Percentiles rank a stretch among this genome's conserved stretches.
These are phyloP conservation scores for Cladosporium sp. DNA, from an alignment of 2,329 filamentous ascomycete genomes.

Conservation along the genomic window DNA sequence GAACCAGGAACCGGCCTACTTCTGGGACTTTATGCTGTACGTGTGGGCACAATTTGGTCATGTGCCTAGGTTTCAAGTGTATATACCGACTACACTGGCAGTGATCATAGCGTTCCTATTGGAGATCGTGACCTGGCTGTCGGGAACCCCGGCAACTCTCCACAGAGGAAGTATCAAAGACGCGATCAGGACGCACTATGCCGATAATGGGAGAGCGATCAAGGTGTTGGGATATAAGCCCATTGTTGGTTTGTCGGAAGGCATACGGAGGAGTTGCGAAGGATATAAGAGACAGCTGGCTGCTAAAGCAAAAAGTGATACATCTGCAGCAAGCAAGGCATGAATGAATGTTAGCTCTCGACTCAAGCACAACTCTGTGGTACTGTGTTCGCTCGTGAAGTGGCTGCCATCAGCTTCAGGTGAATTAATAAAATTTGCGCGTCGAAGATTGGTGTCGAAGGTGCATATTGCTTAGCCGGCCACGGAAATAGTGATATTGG, in stretches of 20 bases:
- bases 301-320: background rate
- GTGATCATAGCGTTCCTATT: slow-evolving; percentile 44
- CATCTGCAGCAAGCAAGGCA: too few relatives aligned
- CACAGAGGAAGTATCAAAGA: slow-evolving; percentile 54
- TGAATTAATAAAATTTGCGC: too few relatives aligned
- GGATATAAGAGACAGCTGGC: slow-evolving; percentile 19
- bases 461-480: too few relatives aligned
- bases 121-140: slow-evolving; percentile 47
- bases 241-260: slow-evolving; percentile 48
- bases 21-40: slow-evolving; percentile 81
- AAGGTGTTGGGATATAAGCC: slow-evolving; percentile 51
- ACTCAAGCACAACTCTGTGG: too few relatives aligned
- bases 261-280: slow-evolving; percentile 46
- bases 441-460: too few relatives aligned
- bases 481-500: too few relatives aligned
- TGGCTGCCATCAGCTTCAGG: too few relatives aligned
- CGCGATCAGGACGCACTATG: slow-evolving; percentile 51
- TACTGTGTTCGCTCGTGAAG: too few relatives aligned
- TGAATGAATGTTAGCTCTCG: background rate
- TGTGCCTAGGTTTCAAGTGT: slow-evolving; percentile 46
- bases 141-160: slow-evolving; percentile 43
- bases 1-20: slow-evolving; percentile 40
- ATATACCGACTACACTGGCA: slow-evolving; percentile 46
- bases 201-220: slow-evolving; percentile 49
- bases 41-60: slow-evolving; percentile 66